phyloP scores from a whole-genome alignment of 2,329 filamentous ascomycete species.

The Aspergillus piperis region DNA sequence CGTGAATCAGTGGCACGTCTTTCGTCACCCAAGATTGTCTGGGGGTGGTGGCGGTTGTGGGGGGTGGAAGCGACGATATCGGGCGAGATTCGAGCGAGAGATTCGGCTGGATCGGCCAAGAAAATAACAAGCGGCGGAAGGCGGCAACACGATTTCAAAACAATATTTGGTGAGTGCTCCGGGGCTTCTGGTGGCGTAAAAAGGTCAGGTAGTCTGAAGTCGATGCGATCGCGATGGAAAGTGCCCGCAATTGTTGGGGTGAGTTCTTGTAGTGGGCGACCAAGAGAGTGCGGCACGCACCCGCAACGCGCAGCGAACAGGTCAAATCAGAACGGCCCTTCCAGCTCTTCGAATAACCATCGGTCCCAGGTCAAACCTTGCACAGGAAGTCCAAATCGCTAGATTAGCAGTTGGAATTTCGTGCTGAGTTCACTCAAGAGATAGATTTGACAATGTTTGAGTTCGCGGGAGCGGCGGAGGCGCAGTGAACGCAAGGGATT shows the following conservation, averaged over 20 bases:
- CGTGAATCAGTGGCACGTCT: neutral
- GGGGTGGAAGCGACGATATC: conserved; percentile 19
- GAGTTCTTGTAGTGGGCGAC: conserved; percentile 5
- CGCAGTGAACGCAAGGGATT: conserved; percentile 33
- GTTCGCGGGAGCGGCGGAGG: conserved; percentile 29
- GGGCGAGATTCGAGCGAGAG: conserved; percentile 22
- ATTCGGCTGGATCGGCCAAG: conserved; percentile 17
- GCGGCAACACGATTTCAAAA: conserved; percentile 11
- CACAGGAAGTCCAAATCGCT: conserved; percentile 16
- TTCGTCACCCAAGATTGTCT: conserved; percentile 16
- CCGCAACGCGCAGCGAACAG: conserved; percentile 28
- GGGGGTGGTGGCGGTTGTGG: conserved; percentile 23
- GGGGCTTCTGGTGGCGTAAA: conserved; percentile 19
- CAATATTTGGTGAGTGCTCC: conserved; percentile 13
- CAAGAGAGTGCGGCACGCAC: conserved; percentile 24
- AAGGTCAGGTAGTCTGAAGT: conserved; percentile 19
- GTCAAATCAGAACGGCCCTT: conserved; percentile 29
- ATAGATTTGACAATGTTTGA: conserved; percentile 24
- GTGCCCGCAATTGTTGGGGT: conserved; percentile 17
- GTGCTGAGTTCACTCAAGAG: conserved; percentile 11
- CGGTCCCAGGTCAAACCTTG: conserved; percentile 18
- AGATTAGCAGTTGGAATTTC: conserved; percentile 18
- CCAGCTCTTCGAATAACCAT: conserved; percentile 23
- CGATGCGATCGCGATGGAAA: conserved; percentile 22
- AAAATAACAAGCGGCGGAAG: conserved; percentile 6